Evolutionary conservation across 176 grass and related monocot species (phyloP).

Genomic region (Hyparrhenia diplandra): DNA sequence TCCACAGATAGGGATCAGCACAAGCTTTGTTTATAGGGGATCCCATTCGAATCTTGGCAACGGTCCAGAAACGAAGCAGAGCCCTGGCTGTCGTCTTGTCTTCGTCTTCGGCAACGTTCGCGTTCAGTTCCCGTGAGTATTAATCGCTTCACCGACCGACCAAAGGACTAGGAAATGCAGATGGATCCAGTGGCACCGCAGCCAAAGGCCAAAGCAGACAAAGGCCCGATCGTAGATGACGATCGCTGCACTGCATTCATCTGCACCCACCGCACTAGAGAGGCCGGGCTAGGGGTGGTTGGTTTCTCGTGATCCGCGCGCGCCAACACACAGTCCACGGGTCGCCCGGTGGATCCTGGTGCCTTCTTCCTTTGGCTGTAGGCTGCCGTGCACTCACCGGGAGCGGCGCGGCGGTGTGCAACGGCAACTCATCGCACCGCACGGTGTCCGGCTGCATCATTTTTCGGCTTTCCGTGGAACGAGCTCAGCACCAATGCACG

Average conservation of each 20-base stretch:
- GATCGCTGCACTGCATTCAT: neutral
- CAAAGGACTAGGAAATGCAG: too few relatives aligned
- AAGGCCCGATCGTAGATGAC: neutral
- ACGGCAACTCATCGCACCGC: neutral
- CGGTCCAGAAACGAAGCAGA: neutral
- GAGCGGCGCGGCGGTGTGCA: neutral
- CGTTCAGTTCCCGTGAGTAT: neutral
- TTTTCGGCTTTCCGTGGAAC: too few relatives aligned
- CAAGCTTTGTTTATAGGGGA: neutral
- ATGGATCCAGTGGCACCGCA: too few relatives aligned
- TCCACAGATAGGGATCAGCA: neutral
- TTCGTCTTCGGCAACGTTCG: neutral
- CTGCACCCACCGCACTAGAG: neutral
- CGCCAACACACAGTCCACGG: too few relatives aligned
- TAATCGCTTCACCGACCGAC: too few relatives aligned
- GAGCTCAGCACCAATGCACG: too few relatives aligned
- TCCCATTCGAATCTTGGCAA: neutral
- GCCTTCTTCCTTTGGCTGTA: too few relatives aligned
- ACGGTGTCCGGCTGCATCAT: neutral
- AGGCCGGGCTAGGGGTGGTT: neutral
- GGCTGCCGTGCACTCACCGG: neutral
- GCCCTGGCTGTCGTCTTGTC: neutral
- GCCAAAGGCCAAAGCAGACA: too few relatives aligned
- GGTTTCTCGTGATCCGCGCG: constrained; percentile 4
- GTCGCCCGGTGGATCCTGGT: neutral